A percentile compares a stretch with the other conserved stretches of the same genome.
Evolutionary conservation across 1,284 basidiomycete genomes (phyloP).

Genomic region (Anthracocystis walkeri): DNA sequence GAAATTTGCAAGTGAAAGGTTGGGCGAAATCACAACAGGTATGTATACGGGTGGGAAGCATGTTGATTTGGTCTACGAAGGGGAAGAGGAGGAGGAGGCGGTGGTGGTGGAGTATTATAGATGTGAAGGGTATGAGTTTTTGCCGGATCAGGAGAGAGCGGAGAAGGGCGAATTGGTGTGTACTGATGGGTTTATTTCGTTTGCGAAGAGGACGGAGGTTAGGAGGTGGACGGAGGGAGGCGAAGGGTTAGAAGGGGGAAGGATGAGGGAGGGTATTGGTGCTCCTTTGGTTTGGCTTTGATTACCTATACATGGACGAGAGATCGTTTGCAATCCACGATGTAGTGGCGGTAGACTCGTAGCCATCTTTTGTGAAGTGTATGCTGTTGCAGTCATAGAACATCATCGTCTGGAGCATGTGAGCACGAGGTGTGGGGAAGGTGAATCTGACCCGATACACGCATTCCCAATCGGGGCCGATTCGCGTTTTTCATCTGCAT

Average conservation of each 20-base stretch:
- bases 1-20: conserved; percentile 32
- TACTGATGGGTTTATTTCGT: conserved; percentile 31
- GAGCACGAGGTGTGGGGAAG: neutral
- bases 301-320: neutral
- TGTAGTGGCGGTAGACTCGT: too few species aligned
- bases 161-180: conserved; percentile 25
- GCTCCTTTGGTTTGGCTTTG: conserved; percentile 11
- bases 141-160: neutral
- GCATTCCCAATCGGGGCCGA: neutral
- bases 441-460: neutral
- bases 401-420: too few species aligned
- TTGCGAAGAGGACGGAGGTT: neutral
- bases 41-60: conserved; percentile 65
- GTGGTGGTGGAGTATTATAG: conserved; percentile 83
- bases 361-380: too few species aligned
- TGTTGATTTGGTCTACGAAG: conserved; percentile 44
- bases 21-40: conserved; percentile 39
- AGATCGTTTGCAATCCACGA: too few species aligned
- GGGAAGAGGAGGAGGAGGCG: conserved; percentile 41
- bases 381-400: too few species aligned
- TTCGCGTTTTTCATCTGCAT: neutral
- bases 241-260: neutral
- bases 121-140: conserved; percentile 80
- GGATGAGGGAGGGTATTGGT: neutral
- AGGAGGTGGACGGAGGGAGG: conserved; percentile 13